Conservation (phyloP, 768 basidiomycete species). For the Xerocomellus amylosporus region DNA sequence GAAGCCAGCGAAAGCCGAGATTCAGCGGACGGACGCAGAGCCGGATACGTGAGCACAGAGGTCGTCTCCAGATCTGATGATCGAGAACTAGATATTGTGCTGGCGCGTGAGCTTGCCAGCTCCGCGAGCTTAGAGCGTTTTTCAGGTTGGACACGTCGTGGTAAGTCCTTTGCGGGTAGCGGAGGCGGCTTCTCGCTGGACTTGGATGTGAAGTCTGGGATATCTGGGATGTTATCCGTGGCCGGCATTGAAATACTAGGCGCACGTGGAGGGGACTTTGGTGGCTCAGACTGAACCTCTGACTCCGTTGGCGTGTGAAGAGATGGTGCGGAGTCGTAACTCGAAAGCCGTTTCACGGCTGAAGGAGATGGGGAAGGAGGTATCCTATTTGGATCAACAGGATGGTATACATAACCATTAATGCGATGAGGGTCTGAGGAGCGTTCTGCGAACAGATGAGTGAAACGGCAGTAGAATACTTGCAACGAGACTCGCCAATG, state of each 20-base stretch:
- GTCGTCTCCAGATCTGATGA: conserved; percentile 54
- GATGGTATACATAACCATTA: conserved; percentile 8
- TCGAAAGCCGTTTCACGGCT: conserved; percentile 59
- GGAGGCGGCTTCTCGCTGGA: conserved; percentile 35
- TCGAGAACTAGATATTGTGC: conserved; percentile 48
- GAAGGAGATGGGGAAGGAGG: conserved; percentile 67
- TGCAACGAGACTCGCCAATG: conserved; percentile 44
- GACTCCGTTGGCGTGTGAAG: conserved; percentile 43
- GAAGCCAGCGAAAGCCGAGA: conserved; percentile 41
- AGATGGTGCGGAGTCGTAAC: conserved; percentile 57
- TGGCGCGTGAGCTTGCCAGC: conserved; percentile 63
- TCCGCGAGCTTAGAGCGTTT: conserved; percentile 68
- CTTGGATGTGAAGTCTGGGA: conserved; percentile 52
- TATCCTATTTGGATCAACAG: conserved; percentile 54
- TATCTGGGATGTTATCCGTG: conserved; percentile 52
- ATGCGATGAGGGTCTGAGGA: conserved; percentile 4
- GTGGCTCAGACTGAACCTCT: conserved; percentile 29
- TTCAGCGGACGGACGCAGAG: conserved; percentile 61
- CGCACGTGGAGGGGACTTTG: conserved; percentile 38
- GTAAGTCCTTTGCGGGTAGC: conserved; percentile 21
- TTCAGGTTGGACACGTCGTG: conserved; percentile 21
- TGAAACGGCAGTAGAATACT: not conserved
- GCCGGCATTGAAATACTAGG: conserved; percentile 46
- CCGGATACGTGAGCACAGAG: conserved; percentile 71
- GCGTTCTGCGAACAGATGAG: conserved; percentile 20